Base-by-base conservation (phyloP, 2,329 filamentous ascomycete species). In the Aspergillus pseudotamarii region DNA sequence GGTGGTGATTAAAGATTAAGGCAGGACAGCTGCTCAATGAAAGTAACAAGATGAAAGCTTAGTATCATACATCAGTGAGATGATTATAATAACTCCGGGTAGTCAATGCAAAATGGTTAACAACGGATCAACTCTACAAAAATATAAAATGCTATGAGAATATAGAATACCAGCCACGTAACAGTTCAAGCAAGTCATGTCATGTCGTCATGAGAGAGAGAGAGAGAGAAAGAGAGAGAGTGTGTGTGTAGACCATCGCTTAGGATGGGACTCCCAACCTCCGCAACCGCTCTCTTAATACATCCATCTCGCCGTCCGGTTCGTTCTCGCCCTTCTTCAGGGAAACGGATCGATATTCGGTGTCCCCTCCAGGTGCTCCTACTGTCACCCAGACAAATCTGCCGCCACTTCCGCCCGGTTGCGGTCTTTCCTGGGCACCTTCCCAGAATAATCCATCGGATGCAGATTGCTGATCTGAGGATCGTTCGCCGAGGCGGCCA, bases 361-460 rank as follows among this genome's bases (percentile, higher is more conserved):
- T 77, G 72, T 83, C 81, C 28, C 81, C 81, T 59, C 80, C 81
- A 26, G 78, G 79, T 23, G 80, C 79, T 9, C 81, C 81, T 19
- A 83, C 81, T 0, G 81, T 82, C 28, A 83, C 81, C 81, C 84
- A 86, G 60, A 81, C 81, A 51, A 84, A 80, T 69, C 84, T 84
- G 4, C 73, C 82, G 76, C 73, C 75, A 32, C 85, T 83, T 21
- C 73, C 83, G 61, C 79, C 77, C 64, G 68, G 68, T 57, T 72
- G 77, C 54, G 68, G 76, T 43, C 70, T 80, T 70, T 76, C 80
- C 69, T 77, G 80, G 43, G 71, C 73, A 46, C 79, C 82, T 69
- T 76, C 75, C 78, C 75, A 83, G 68, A 74, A 79, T 57, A 78
- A 74, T 56, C 77, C 28, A 14, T 51, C 36, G 8, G 10, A 34